These are phyloP conservation scores for Mucor lusitanicus DNA, from an alignment of 371 early-diverging fungal genomes.

Conservation along the genomic window DNA sequence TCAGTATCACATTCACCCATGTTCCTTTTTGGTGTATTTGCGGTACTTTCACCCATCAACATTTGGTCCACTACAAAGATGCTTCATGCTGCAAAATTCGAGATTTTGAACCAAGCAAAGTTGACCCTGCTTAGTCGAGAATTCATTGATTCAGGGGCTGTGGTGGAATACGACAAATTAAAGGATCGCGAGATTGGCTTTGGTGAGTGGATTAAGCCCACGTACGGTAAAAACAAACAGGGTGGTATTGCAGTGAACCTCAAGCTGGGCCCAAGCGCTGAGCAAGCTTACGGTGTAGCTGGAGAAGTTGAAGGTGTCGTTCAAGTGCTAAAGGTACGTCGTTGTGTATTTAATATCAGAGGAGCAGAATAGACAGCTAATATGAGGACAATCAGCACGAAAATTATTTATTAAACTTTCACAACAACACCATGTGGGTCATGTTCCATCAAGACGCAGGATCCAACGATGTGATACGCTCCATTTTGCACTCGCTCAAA, in stretches of 20 bases:
- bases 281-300: constrained; percentile 40
- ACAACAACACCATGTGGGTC: constrained; percentile 46
- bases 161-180: constrained; percentile 40
- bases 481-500: constrained; percentile 61
- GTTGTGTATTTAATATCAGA: background rate
- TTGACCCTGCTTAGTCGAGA: constrained; percentile 50
- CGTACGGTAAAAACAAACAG: constrained; percentile 17
- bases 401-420: constrained; percentile 49
- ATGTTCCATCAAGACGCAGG: constrained; percentile 58
- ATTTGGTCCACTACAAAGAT: constrained; percentile 56
- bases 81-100: constrained; percentile 66
- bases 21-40: constrained; percentile 61
- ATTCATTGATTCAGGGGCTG: constrained; percentile 49
- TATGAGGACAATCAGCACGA: constrained; percentile 25
- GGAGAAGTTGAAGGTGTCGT: constrained; percentile 44
- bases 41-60: constrained; percentile 59
- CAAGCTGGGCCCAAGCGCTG: constrained; percentile 47
- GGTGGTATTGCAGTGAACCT: constrained; percentile 35
- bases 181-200: constrained; percentile 54
- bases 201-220: constrained; percentile 67
- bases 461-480: constrained; percentile 57
- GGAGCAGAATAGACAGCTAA: background rate
- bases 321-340: constrained; percentile 36
- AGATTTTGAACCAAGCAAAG: constrained; percentile 67
- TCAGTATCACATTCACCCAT: constrained; percentile 57